Evolutionary conservation across 139 green algal genomes (phyloP), one percentile per base, ranked within the genome.

Genomic region (Chlorella sp.): DNA sequence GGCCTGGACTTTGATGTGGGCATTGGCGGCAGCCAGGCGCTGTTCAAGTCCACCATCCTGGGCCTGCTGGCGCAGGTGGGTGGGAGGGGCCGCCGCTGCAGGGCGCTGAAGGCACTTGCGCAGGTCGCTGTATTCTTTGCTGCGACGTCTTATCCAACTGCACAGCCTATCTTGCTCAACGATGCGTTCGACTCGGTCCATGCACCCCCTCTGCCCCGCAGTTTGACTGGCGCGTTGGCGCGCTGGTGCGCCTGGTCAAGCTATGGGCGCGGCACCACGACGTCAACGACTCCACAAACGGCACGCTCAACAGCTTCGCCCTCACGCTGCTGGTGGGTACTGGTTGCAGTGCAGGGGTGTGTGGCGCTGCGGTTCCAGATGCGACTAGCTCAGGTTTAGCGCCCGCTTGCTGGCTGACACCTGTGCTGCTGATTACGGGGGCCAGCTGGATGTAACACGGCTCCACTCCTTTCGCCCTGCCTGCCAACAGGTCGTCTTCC

Each of bases 281-380:
- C 51, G 80, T 97, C 40, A 97, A 98, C 76, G 92, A 97, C 80
- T 88, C 92, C 3, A 43, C 89, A 0, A 68, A 78, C 36, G 92
- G 92, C 67, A 96, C 93, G 34, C 93, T 98, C 86, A 98, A 97
- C 92, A 93, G 84, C 54, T 97, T 92, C 82, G 92, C 88, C 24
- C 90, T 97, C 32, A 93, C 87, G 0, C 85, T 97, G 68, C 80
- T 98, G 87, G 90, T 93, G 51, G 4, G 81, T 26, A 44, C 22
- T 28, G 16, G 58, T 14, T 28, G 11, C 58, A 28, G 9, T 30
- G 58, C 58, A 8, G 36, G 67, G n/a, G 67, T 13, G 22, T 43
- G n/a, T 36, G 28, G 28, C 58, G 62, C 28, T 69, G 26, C n/a
- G n/a, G n/a, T n/a, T n/a, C n/a, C n/a, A n/a, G n/a, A n/a, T n/a